These are phyloP conservation scores for Fallopia convolvulus DNA, from an alignment of 148 eudicot species.

Conservation along the genomic window DNA sequence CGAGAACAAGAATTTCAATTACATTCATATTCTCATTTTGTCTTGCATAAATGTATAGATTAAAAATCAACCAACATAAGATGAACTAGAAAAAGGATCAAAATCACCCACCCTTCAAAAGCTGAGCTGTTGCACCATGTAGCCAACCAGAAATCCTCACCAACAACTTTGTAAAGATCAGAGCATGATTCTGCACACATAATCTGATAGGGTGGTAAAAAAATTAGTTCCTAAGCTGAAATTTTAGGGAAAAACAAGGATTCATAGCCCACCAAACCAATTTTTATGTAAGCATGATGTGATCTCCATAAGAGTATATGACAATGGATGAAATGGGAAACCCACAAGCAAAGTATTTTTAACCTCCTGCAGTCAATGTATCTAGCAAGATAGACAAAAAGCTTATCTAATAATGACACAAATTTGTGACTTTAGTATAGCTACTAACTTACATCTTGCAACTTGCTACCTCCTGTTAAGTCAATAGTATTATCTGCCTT, in stretches of 20 bases:
- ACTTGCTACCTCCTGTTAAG: slow-evolving; percentile 54
- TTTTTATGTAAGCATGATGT: background rate
- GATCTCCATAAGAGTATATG: background rate
- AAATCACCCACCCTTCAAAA: slow-evolving; percentile 81
- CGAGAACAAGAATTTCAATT: slow-evolving; percentile 1
- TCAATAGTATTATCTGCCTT: slow-evolving; percentile 64
- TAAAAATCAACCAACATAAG: slow-evolving; percentile 9
- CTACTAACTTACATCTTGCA: slow-evolving; percentile 64
- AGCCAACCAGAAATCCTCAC: slow-evolving; percentile 93
- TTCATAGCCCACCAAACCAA: background rate
- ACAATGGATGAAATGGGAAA: background rate
- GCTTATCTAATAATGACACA: background rate
- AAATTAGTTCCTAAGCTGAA: slow-evolving; percentile 1
- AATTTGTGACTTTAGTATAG: background rate
- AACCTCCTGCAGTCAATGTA: background rate
- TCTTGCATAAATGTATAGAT: slow-evolving; percentile 1
- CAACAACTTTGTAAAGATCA: slow-evolving; percentile 70
- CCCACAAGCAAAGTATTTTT: background rate
- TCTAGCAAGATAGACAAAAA: background rate
- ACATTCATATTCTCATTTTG: background rate
- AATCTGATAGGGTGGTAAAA: slow-evolving; percentile 36
- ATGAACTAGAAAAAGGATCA: slow-evolving; percentile 4
- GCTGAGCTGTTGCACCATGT: slow-evolving; percentile 89
- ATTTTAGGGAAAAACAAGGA: background rate
- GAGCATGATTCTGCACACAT: slow-evolving; percentile 70